Percentiles rank a stretch among this genome's conserved stretches.
These are phyloP conservation scores for Vaccinium vitisidaea DNA, from an alignment of 148 eudicot genomes.

Conservation along the genomic window DNA sequence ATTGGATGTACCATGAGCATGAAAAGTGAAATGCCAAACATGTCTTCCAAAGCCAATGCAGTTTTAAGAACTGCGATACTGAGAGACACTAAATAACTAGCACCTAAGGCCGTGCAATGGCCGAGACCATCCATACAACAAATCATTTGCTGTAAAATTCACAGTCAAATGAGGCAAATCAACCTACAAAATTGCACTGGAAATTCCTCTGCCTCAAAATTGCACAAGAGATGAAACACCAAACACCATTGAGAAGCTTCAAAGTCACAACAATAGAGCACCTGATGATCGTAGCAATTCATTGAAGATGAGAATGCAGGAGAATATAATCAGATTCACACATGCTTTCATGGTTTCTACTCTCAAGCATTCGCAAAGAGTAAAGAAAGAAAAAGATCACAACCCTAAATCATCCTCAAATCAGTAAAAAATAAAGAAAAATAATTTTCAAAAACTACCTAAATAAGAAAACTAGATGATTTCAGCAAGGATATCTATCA, in stretches of 20 bases:
- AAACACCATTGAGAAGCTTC: background rate
- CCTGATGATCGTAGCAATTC: background rate
- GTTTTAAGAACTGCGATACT: background rate
- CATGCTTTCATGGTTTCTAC: background rate
- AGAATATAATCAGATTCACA: background rate
- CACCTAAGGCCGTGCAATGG: background rate
- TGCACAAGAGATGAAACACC: background rate
- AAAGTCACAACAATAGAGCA: background rate
- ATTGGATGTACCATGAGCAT: background rate
- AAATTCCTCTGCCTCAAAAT: background rate
- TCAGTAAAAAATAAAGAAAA: background rate
- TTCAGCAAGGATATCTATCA: background rate
- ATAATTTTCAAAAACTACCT: background rate
- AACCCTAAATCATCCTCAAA: background rate
- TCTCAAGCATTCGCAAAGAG: background rate
- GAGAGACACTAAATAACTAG: background rate
- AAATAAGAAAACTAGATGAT: background rate
- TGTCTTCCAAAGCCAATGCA: background rate
- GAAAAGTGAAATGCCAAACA: background rate
- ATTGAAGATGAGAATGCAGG: background rate
- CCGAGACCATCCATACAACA: background rate
- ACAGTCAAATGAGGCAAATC: background rate
- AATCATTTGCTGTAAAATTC: background rate
- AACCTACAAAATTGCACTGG: background rate
- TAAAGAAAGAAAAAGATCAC: background rate